Evolutionary conservation across 1,284 basidiomycete species (phyloP).

Genomic region (Peniophora sp.): DNA sequence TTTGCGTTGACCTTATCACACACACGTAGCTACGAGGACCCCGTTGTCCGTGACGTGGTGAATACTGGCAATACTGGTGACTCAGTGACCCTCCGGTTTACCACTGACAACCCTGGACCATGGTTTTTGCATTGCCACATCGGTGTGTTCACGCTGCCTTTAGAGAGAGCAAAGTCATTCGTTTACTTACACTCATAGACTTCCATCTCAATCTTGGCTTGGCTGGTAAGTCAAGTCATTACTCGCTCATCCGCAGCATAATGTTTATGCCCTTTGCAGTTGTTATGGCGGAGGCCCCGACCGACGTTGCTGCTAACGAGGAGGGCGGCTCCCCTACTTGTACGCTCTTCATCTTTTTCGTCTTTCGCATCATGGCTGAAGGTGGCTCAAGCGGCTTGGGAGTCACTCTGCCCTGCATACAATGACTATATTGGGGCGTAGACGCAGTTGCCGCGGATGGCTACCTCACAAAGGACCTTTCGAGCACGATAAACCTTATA

Average conservation of each 20-base stretch:
- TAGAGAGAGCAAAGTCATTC: not conserved
- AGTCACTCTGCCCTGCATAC: not conserved
- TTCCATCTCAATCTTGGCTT: no score
- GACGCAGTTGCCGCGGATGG: no score
- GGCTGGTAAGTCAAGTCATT: no score
- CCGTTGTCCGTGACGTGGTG: slow-evolving; percentile 19
- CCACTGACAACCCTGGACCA: slow-evolving; percentile 18
- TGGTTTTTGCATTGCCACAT: slow-evolving; percentile 23
- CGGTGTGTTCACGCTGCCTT: slow-evolving; percentile 15
- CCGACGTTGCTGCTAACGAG: slow-evolving; percentile 7
- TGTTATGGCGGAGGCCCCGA: slow-evolving; percentile 21
- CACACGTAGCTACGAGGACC: slow-evolving; percentile 30
- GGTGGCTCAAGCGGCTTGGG: not conserved
- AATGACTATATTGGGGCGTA: not conserved
- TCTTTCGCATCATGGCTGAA: not conserved
- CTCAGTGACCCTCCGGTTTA: slow-evolving; percentile 19
- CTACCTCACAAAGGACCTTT: no score
- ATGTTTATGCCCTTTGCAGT: slow-evolving; percentile 14
- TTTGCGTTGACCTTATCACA: slow-evolving; percentile 19
- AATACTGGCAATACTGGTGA: slow-evolving; percentile 13
- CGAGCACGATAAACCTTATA: no score
- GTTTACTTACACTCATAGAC: not conserved
- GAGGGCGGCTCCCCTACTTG: not conserved
- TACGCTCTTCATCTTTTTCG: not conserved
- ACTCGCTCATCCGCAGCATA: not conserved